Evolutionary conservation across 331 rosid genomes (phyloP).

Genomic region (Phaseolus coccineus): DNA sequence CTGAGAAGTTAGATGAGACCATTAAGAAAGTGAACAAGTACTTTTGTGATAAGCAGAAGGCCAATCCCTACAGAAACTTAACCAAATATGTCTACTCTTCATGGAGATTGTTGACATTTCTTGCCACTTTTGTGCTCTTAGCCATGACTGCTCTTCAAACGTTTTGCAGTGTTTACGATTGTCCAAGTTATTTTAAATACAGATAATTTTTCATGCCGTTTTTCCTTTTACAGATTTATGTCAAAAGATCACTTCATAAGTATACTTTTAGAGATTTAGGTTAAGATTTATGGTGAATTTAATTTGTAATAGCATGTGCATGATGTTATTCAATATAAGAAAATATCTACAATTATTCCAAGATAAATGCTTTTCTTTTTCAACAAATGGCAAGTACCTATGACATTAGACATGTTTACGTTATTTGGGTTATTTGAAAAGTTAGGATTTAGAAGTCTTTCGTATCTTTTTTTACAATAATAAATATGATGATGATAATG

Average conservation of each 20-base stretch:
- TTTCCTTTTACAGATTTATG: not conserved
- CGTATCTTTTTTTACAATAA: too few relatives aligned
- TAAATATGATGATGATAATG: too few relatives aligned
- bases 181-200: not conserved
- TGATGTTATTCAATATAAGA: too few relatives aligned
- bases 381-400: too few relatives aligned
- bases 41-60: not conserved
- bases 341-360: too few relatives aligned
- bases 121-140: slow-evolving; percentile 35
- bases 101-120: slow-evolving; percentile 23
- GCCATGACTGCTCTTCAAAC: slow-evolving; percentile 30
- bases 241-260: not conserved
- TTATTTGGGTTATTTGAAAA: too few relatives aligned
- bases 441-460: too few relatives aligned
- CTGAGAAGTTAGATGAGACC: not conserved
- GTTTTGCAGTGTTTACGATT: slow-evolving; percentile 39
- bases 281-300: too few relatives aligned
- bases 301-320: too few relatives aligned
- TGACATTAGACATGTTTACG: too few relatives aligned
- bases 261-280: not conserved
- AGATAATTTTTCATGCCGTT: not conserved
- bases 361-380: too few relatives aligned
- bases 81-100: slow-evolving; percentile 30
- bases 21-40: slow-evolving; percentile 33
- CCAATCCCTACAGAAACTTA: not conserved